Evolutionary conservation across 805 yeast species (phyloP), one percentile per base, ranked within the genome.

Genomic region (Lipomyces spencermartinsiae): DNA sequence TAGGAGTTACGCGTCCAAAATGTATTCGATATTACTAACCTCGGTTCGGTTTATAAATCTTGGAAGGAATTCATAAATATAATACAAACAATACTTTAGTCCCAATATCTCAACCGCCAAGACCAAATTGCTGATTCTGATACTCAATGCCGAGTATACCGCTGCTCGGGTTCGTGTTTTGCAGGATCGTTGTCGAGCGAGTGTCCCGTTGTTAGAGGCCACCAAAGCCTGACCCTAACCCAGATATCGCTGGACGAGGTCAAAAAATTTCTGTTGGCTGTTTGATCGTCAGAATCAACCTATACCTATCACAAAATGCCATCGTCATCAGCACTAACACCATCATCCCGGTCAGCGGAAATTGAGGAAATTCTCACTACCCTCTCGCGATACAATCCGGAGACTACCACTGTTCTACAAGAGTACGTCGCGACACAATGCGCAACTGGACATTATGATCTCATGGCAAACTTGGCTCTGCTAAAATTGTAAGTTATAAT

Each of bases 381-480:
- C 54, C 78, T 83, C 61, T 82, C 80, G 64, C 78, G 85, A 74
- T 84, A 83, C 75, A 83, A 83, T 68, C 80, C 80, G 25, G 79
- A 79, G 12, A 82, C 81, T 29, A 79, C 81, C 68, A 78, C 80
- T 62, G 81, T 79, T 39, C 76, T 83, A 29, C 84, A 83, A 73
- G 82, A 81, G n/a, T 84, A 83, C 68, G 78, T 83, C 56, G 73
- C 73, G 46, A 71, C 75, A 31, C 86, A 83, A 71, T 80, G 83
- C 71, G 65, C 72, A 16, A 75, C 75, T 25, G 75, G 75, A 14
- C 59, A 73, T 19, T 77, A 76, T 34, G 83, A 76, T 72, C 74
- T 82, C 58, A 78, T 75, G 69, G 83, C 86, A 68, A 83, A 83
- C 73, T 72, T 83, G 73, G 86, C 86, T 0, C 76, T 83, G 29